Evolutionary conservation across 768 basidiomycete species (phyloP).

Genomic region (Termitomyces sp.): DNA sequence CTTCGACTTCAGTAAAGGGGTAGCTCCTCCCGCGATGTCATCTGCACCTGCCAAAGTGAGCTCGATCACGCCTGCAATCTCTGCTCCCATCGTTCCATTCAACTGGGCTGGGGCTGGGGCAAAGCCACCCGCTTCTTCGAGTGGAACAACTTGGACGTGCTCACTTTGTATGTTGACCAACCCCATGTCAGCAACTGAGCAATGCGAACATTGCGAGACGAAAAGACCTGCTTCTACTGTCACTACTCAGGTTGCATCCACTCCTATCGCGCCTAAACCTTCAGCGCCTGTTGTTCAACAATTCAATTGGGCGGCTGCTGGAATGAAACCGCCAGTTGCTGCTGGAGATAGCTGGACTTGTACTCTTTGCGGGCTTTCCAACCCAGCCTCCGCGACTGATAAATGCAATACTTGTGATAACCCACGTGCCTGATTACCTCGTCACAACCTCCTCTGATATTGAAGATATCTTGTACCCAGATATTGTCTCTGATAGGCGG

Average conservation of each 20-base stretch:
- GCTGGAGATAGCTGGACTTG: conserved; percentile 48
- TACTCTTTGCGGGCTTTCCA: conserved; percentile 43
- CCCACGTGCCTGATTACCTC: conserved; percentile 19
- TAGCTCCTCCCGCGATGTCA: background rate
- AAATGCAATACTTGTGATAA: conserved; percentile 44
- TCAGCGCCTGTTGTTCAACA: conserved; percentile 21
- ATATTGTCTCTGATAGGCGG: background rate
- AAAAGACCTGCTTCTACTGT: background rate
- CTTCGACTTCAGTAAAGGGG: conserved; percentile 26
- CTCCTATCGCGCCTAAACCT: background rate
- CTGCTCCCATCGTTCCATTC: conserved; percentile 6
- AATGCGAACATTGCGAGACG: conserved; percentile 9
- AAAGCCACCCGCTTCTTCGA: conserved; percentile 3
- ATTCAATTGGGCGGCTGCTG: conserved; percentile 62
- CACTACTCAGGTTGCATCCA: conserved; percentile 1
- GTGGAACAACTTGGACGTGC: conserved; percentile 6
- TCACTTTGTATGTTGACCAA: conserved; percentile 8
- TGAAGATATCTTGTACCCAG: background rate
- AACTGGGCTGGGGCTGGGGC: conserved; percentile 10
- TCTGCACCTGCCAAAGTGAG: background rate
- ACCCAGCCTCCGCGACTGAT: conserved; percentile 32
- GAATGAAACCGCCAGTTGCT: conserved; percentile 39
- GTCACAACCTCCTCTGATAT: background rate
- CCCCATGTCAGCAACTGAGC: conserved; percentile 2
- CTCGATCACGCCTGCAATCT: background rate